Evolutionary conservation across 495 filamentous ascomycete species (phyloP).

Genomic region (Alectoria sarmentosa): DNA sequence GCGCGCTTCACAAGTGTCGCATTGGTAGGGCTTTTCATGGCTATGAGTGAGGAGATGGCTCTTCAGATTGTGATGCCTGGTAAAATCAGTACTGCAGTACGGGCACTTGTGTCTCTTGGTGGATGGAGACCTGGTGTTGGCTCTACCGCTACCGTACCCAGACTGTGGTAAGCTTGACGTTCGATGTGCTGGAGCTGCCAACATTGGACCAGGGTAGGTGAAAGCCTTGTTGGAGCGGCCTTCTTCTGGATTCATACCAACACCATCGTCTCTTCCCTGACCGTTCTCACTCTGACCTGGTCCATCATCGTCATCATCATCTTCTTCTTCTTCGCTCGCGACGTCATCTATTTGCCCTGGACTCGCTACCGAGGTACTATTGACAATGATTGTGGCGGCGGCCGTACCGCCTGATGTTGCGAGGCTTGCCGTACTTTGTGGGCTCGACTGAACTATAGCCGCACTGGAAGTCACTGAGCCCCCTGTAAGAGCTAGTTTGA

Average conservation of each 20-base stretch:
- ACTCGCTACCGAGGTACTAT: conserved; percentile 27
- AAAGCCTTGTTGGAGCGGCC: conserved; percentile 45
- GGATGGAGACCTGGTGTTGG: conserved; percentile 61
- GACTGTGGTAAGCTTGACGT: conserved; percentile 68
- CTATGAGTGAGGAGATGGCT: conserved; percentile 96
- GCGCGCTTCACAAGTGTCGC: conserved; percentile 77
- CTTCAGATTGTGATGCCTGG: conserved; percentile 97
- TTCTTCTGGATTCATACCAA: conserved; percentile 35
- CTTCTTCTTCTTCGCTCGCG: conserved; percentile 19
- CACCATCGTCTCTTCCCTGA: conserved; percentile 1
- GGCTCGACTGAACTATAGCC: conserved; percentile 25
- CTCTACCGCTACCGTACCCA: conserved; percentile 50
- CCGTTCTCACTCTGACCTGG: conserved; percentile 4
- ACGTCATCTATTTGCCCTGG: conserved; percentile 27
- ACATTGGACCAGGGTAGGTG: conserved; percentile 44
- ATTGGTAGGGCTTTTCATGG: conserved; percentile 95
- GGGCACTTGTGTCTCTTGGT: conserved; percentile 92
- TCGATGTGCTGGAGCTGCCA: conserved; percentile 37
- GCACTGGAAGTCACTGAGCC: conserved; percentile 16
- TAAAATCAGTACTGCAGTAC: conserved; percentile 94
- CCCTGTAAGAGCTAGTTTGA: conserved; percentile 15
- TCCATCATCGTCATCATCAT: conserved; percentile 18
- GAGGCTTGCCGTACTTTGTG: conserved; percentile 28
- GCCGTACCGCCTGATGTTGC: conserved; percentile 21
- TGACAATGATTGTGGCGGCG: conserved; percentile 20